A percentile compares a stretch with the other conserved stretches of the same genome.
Conservation (phyloP, 1,139 yeast genomes). For the Martiniozyma asiatica region DNA sequence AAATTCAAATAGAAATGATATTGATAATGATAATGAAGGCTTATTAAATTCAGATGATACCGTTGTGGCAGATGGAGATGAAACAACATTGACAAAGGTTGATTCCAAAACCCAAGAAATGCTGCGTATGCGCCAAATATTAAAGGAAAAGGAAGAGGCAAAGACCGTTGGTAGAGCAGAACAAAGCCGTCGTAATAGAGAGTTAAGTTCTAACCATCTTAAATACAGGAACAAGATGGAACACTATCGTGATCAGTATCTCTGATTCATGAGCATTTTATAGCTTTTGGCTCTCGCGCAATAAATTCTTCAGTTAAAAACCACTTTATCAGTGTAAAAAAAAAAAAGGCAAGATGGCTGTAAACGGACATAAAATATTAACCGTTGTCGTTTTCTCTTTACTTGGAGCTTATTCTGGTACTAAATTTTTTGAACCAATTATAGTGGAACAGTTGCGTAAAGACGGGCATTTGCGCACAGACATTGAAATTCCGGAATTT, state of each 20-base stretch:
- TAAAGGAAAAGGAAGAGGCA: conserved; percentile 24
- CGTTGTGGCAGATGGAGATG: conserved; percentile 23
- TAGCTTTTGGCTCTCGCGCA: too few relatives aligned
- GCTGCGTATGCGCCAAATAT: conserved; percentile 6
- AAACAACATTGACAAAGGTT: conserved; percentile 45
- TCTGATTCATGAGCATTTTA: too few relatives aligned
- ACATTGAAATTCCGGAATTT: conserved; percentile 39
- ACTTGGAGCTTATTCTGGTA: conserved; percentile 32
- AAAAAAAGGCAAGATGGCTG: conserved; percentile 6
- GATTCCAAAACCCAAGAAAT: conserved; percentile 24
- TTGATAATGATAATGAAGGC: too few relatives aligned
- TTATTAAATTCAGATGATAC: not conserved
- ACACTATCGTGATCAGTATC: conserved; percentile 60
- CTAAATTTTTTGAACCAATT: conserved; percentile 63
- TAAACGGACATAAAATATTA: conserved; percentile 9
- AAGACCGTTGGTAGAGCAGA: conserved; percentile 31
- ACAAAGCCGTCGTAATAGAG: conserved; percentile 34
- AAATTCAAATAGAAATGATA: too few relatives aligned
- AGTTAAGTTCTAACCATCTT: conserved; percentile 26
- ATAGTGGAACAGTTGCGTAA: conserved; percentile 55
- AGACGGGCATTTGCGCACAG: conserved; percentile 55
- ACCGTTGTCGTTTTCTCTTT: conserved; percentile 16
- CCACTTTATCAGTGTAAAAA: too few relatives aligned
- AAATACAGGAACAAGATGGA: conserved; percentile 50
- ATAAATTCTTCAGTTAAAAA: too few relatives aligned